phyloP scores from a whole-genome alignment of 2,329 filamentous ascomycete genomes.

The Fusarium beomiforme region DNA sequence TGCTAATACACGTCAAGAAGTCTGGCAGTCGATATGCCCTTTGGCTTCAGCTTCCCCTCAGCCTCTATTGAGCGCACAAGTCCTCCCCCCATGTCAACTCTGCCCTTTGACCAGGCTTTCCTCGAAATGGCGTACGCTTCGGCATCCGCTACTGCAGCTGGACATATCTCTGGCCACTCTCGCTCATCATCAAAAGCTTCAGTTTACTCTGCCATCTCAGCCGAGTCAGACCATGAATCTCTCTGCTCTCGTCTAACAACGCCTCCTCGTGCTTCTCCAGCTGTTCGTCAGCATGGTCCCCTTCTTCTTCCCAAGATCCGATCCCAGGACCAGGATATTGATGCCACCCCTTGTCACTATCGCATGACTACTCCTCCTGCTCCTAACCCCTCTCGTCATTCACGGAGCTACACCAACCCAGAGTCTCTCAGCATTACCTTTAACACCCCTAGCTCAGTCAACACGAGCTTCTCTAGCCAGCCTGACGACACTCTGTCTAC shows the following conservation, averaged over 20 bases:
- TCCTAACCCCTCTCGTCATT: constrained; percentile 55
- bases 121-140: constrained; percentile 61
- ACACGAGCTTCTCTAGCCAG: constrained; percentile 53
- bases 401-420: constrained; percentile 70
- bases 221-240: constrained; percentile 68
- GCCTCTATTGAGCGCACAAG: constrained; percentile 46
- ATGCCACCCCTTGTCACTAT: constrained; percentile 60
- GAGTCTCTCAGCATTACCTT: constrained; percentile 59
- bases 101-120: constrained; percentile 65
- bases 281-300: constrained; percentile 81
- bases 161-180: constrained; percentile 59
- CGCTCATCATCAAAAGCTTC: constrained; percentile 74
- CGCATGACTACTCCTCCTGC: constrained; percentile 48
- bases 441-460: constrained; percentile 42
- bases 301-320: constrained; percentile 87
- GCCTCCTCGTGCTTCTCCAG: constrained; percentile 71
- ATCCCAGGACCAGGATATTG: constrained; percentile 81
- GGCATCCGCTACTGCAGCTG: constrained; percentile 35
- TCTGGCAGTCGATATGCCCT: constrained; percentile 71
- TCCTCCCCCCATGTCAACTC: constrained; percentile 51
- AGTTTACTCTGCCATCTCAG: constrained; percentile 69
- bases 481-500: constrained; percentile 44
- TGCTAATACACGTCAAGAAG: constrained; percentile 49
- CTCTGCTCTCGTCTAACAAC: constrained; percentile 75
- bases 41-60: constrained; percentile 67